Percentiles rank a stretch among this genome's conserved stretches.
Evolutionary conservation across 2,329 filamentous ascomycete species (phyloP).

Genomic region (Alternaria triticina): DNA sequence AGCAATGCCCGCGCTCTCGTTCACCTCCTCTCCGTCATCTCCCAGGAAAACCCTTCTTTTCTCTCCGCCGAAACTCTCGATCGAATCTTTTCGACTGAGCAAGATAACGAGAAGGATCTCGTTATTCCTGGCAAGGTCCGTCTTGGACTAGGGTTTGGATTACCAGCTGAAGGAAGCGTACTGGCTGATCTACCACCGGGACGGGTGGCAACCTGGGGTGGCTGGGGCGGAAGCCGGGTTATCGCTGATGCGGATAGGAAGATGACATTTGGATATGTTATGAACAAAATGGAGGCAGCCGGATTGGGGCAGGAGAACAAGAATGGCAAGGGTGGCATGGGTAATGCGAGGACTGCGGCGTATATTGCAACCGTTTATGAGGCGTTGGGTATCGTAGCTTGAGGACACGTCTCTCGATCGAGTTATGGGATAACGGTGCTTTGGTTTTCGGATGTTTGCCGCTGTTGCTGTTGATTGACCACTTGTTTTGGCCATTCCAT

Average conservation of each 20-base stretch:
- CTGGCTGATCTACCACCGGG: constrained; percentile 19
- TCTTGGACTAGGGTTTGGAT: constrained; percentile 18
- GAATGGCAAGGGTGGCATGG: constrained; percentile 2
- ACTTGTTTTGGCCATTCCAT: constrained; percentile 17
- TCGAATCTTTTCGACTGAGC: constrained; percentile 19
- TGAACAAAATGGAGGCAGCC: constrained; percentile 27
- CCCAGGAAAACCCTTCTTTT: constrained; percentile 3
- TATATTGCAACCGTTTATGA: constrained; percentile 19
- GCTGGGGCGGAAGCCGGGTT: constrained; percentile 23
- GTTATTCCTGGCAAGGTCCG: constrained; percentile 3
- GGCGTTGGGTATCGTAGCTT: constrained; percentile 7
- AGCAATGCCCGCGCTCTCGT: constrained; percentile 19
- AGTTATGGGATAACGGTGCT: not conserved
- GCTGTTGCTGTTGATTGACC: not conserved
- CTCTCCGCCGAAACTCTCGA: constrained; percentile 17
- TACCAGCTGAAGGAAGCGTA: not conserved
- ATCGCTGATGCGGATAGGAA: constrained; percentile 21
- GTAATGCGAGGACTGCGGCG: constrained; percentile 6
- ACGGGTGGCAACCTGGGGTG: constrained; percentile 21
- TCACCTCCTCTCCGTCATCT: constrained; percentile 13
- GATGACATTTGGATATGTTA: constrained; percentile 23
- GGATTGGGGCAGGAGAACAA: not conserved
- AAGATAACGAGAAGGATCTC: constrained; percentile 5
- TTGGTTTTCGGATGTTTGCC: not conserved
- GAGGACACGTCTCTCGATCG: not conserved